These are phyloP conservation scores for Dichotomocladium elegans DNA, from an alignment of 371 early-diverging fungal species.

Conservation along the genomic window DNA sequence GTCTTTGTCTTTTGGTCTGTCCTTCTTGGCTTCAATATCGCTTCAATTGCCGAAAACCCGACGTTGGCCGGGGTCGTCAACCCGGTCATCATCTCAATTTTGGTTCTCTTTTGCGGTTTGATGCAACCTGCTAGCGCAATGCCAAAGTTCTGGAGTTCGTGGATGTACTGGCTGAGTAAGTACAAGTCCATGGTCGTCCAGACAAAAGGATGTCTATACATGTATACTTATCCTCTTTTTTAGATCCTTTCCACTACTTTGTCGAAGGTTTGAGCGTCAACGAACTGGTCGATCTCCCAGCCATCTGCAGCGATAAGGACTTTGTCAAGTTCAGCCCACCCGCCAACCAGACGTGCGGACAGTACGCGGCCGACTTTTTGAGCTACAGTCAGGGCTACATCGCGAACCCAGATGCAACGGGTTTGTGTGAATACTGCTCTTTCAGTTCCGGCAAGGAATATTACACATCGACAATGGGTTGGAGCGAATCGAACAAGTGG, in stretches of 20 bases:
- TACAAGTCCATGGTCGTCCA: constrained; percentile 17
- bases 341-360: constrained; percentile 49
- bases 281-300: constrained; percentile 45
- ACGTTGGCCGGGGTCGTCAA: constrained; percentile 58
- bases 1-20: constrained; percentile 55
- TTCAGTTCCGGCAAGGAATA: constrained; percentile 49
- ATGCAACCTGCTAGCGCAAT: constrained; percentile 53
- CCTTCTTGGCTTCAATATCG: constrained; percentile 61
- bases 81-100: constrained; percentile 51
- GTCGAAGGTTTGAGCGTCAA: constrained; percentile 63
- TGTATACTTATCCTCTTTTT: not conserved
- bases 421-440: constrained; percentile 55
- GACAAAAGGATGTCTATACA: not conserved
- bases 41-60: constrained; percentile 28
- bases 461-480: constrained; percentile 32
- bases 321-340: constrained; percentile 50
- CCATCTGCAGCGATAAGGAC: constrained; percentile 44
- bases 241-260: constrained; percentile 64
- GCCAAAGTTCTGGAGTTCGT: constrained; percentile 65
- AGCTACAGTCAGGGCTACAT: constrained; percentile 47
- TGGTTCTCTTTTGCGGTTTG: constrained; percentile 63
- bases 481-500: constrained; percentile 61
- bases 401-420: constrained; percentile 33
- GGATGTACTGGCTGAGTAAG: constrained; percentile 59
- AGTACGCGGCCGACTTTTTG: constrained; percentile 46